Evolutionary conservation across 2,329 filamentous ascomycete species (phyloP), one percentile per base, ranked within the genome.

Genomic region (Colletotrichum musicola): DNA sequence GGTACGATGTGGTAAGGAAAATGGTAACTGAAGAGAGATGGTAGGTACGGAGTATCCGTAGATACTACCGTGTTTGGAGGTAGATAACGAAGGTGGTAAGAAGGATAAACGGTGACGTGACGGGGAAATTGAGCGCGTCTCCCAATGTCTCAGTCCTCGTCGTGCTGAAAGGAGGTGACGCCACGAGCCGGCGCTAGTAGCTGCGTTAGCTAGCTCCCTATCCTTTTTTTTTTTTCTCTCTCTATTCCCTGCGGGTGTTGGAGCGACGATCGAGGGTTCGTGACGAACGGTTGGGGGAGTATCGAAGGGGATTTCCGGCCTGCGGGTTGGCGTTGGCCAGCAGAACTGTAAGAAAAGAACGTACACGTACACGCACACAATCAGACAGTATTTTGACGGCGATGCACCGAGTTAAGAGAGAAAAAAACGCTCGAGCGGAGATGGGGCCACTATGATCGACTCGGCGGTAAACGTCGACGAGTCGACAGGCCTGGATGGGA

Each of bases 81-180:
- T 25, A 10, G 30, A 10, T 35, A 35, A 10, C 30, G 30, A 35
- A 35, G 7, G 30, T 10, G 30, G 30, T 35, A 10, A 35, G 10
- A 10, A 35, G 42, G 55, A 53, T 44, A 60, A 65, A 47, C 54
- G 30, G 62, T 69, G 62, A 69, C 66, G 66, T 69, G 62, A 69
- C 35, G 65, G 30, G 55, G 56, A 65, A 51, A 60, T 56, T 65
- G 62, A 62, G 55, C 66, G 55, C 55, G 66, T 69, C 62, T 66
- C 55, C 62, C 62, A 69, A 60, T 69, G 66, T 66, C 62, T 69
- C 66, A 55, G 66, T 50, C 14, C 10, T 60, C 55, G 55, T 46
- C 35, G 62, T 40, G 62, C 49, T 66, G 62, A 61, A 69, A 69
- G 62, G 50, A 46, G 50, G 66, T 61, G 66, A 69, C 66, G 66